Evolutionary conservation across 805 yeast species (phyloP), one percentile per base, ranked within the genome.

Genomic region (Kodamaea kaohsiungensis): DNA sequence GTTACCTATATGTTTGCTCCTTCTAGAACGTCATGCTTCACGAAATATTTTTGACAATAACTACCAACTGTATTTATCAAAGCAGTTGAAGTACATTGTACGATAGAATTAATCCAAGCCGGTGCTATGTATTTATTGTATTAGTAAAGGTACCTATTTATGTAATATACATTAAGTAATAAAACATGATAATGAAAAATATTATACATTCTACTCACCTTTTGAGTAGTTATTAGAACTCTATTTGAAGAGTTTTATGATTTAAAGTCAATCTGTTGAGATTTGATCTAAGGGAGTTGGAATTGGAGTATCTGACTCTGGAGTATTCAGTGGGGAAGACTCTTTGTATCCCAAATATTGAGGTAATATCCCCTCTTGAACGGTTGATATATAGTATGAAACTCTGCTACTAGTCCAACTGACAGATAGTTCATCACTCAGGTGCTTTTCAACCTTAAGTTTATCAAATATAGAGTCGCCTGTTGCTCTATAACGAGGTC

Each of bases 381-480:
- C 89, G 8, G 91, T 86, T 13, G 95, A 83, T 7, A 92, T 82
- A 67, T 82, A 92, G 68, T 89, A 91, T 8, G 83, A 84, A 1
- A 89, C 89, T 52, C 91, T 91, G 48, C 88, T 90, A 5, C 86
- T 85, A 0, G 97, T 91, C 98, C 98, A 91, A 47, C 96, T 88
- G 7, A 92, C 97, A 43, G 91, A 83, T 53, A 85, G 83, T 52
- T 82, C 80, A 15, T 82, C 85, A 59, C 91, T 86, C 63, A 81
- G 80, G 52, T 68, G 76, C 60, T 81, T 83, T 53, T 83, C 83
- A 3, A 89, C 91, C 43, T 73, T 73, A 53, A 91, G 74, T 61
- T 85, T 77, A 63, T 86, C 90, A 57, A 90, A 72, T 12, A 89
- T 79, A 33, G 84, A 80, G 49, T 75, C 81, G 54, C 76, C 75